A percentile compares a stretch with the other conserved stretches of the same genome.
These are phyloP conservation scores for Cyberlindnera euphorbiiphila DNA, from an alignment of 805 yeast species.

Conservation along the genomic window DNA sequence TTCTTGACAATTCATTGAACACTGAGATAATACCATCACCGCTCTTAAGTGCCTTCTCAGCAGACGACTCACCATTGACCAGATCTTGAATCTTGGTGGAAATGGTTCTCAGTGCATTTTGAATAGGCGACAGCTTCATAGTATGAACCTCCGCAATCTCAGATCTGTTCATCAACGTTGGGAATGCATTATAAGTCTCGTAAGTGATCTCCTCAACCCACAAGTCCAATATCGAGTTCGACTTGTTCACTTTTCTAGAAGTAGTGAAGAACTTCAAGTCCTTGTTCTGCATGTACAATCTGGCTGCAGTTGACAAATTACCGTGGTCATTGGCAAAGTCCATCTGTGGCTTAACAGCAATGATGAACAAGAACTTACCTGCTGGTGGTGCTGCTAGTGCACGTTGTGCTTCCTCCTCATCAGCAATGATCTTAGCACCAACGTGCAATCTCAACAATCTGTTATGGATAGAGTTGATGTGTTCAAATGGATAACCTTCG, in stretches of 20 bases:
- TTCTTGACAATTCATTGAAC: constrained; percentile 64
- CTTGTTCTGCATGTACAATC: constrained; percentile 72
- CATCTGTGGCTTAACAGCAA: constrained; percentile 65
- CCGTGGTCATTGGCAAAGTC: constrained; percentile 42
- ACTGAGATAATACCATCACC: constrained; percentile 44
- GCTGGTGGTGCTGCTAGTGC: constrained; percentile 49
- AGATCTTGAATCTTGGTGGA: constrained; percentile 68
- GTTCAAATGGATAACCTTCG: constrained; percentile 86
- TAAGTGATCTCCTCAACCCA: constrained; percentile 89
- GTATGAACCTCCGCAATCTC: constrained; percentile 51
- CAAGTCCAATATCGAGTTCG: constrained; percentile 64
- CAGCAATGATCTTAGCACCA: constrained; percentile 67
- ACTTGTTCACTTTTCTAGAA: constrained; percentile 68
- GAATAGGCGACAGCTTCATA: constrained; percentile 72
- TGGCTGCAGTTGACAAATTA: constrained; percentile 48
- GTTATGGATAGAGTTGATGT: constrained; percentile 76
- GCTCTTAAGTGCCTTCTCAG: constrained; percentile 48
- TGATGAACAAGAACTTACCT: constrained; percentile 72
- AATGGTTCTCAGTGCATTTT: constrained; percentile 72
- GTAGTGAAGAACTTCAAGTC: constrained; percentile 67
- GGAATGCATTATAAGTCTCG: constrained; percentile 74
- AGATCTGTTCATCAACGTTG: constrained; percentile 82
- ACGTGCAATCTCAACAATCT: constrained; percentile 72
- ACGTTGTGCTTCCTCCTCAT: constrained; percentile 51
- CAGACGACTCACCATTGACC: constrained; percentile 59